A percentile compares a stretch with the other conserved stretches of the same genome.
Evolutionary conservation across 352 stramenopile genomes (phyloP).

Genomic region (Pythium monospermum): DNA sequence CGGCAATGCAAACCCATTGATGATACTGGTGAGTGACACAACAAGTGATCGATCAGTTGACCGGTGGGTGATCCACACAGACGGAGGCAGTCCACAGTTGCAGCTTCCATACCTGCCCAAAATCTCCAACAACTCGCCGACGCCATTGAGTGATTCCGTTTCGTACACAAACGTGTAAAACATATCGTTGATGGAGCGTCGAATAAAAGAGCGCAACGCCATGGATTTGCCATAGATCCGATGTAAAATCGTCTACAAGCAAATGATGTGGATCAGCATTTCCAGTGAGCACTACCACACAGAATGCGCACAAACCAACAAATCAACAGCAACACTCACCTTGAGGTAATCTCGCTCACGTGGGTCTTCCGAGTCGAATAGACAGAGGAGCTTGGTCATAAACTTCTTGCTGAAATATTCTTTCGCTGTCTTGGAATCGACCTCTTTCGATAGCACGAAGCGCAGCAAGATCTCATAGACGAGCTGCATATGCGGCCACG

Average conservation of each 20-base stretch:
- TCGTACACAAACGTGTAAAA: conserved; percentile 99
- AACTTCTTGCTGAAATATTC: conserved; percentile 96
- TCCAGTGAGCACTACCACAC: no score
- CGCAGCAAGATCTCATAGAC: conserved; percentile 99
- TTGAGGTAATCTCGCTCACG: conserved; percentile 99
- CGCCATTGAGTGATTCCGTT: conserved; percentile 92
- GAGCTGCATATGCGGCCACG: conserved; percentile 97
- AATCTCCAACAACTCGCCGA: conserved; percentile 98
- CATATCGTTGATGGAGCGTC: conserved; percentile 96
- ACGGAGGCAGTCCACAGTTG: no score
- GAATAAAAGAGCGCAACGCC: conserved; percentile 96
- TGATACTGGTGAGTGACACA: no score
- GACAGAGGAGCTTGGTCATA: conserved; percentile 82
- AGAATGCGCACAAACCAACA: no score
- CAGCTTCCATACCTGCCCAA: no score
- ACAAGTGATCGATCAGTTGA: no score
- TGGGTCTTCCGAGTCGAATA: conserved; percentile 93
- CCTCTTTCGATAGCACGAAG: conserved; percentile 96
- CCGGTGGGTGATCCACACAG: no score
- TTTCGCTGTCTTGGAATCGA: conserved; percentile 97
- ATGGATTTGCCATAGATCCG: conserved; percentile 99
- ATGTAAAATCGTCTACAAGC: conserved; percentile 98
- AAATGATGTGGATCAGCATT: no score
- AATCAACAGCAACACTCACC: no score
- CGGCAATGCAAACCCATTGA: conserved; percentile 99